Conservation (phyloP, 148 eudicot genomes). For the Talinum fruticosum region DNA sequence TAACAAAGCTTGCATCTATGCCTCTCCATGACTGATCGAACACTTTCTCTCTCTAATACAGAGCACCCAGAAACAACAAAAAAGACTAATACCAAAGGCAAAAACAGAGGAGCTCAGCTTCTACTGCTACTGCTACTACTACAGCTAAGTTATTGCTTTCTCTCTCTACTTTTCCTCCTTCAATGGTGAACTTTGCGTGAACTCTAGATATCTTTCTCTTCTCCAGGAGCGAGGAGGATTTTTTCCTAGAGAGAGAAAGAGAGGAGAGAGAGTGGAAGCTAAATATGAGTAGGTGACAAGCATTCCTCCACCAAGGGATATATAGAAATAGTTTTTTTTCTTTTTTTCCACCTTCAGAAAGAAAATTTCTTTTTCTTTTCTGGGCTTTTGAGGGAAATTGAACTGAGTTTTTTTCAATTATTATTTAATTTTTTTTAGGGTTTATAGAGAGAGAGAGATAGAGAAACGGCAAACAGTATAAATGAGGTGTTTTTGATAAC, state of each 20-base stretch:
- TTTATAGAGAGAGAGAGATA: neutral
- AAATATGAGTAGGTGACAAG: slow-evolving; percentile 78
- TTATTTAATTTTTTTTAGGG: neutral
- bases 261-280: slow-evolving; percentile 3
- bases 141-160: neutral
- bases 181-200: slow-evolving; percentile 21
- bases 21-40: slow-evolving; percentile 38
- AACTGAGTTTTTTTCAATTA: neutral
- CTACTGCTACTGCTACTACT: neutral
- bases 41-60: neutral
- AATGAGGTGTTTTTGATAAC: slow-evolving; percentile 24
- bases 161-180: neutral
- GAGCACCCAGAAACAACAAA: neutral
- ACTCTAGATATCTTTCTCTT: slow-evolving; percentile 10
- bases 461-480: slow-evolving; percentile 26
- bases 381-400: neutral
- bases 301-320: slow-evolving; percentile 56
- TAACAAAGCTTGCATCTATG: slow-evolving; percentile 64
- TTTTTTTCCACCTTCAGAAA: neutral
- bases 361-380: neutral
- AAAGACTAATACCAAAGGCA: neutral
- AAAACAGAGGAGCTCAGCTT: neutral
- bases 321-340: slow-evolving; percentile 2
- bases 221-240: neutral
- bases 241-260: slow-evolving; percentile 6